Evolutionary conservation across 2,329 filamentous ascomycete genomes (phyloP).

Genomic region (Alternaria novae-zelandiae): DNA sequence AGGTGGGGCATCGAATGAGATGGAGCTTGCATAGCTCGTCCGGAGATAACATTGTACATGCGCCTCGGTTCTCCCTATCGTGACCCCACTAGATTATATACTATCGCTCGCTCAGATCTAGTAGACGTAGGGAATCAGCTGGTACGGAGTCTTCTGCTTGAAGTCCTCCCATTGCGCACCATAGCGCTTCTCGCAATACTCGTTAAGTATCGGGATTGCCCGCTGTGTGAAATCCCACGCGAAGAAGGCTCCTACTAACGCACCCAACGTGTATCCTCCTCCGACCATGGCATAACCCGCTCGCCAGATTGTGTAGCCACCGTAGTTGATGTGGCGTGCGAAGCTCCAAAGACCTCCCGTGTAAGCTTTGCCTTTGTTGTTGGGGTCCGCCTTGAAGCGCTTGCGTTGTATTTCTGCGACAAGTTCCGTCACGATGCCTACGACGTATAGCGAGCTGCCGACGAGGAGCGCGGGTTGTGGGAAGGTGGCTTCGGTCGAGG

Average conservation of each 20-base stretch:
- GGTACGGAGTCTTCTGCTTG: conserved; percentile 50
- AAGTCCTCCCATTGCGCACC: conserved; percentile 50
- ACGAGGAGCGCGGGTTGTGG: conserved; percentile 53
- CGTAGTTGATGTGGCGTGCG: conserved; percentile 63
- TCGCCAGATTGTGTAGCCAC: conserved; percentile 60
- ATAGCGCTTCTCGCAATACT: conserved; percentile 55
- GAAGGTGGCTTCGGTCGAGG: conserved; percentile 49
- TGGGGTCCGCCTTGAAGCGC: conserved; percentile 58
- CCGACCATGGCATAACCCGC: conserved; percentile 56
- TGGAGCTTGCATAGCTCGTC: not conserved
- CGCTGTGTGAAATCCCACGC: conserved; percentile 55
- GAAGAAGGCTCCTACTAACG: conserved; percentile 50
- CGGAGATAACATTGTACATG: not conserved
- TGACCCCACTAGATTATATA: not conserved
- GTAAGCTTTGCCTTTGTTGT: conserved; percentile 61
- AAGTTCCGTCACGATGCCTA: conserved; percentile 62
- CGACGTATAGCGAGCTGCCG: conserved; percentile 57
- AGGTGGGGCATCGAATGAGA: not conserved
- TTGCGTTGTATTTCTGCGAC: conserved; percentile 64
- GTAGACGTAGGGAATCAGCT: conserved; percentile 43
- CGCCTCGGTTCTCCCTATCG: not conserved
- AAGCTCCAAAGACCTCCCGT: conserved; percentile 57
- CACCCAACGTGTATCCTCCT: conserved; percentile 57
- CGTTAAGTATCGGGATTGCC: conserved; percentile 56
- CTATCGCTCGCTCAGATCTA: conserved; percentile 8